Percentiles rank a stretch among this genome's conserved stretches.
These are phyloP conservation scores for Metarhizium sp. DNA, from an alignment of 2,329 filamentous ascomycete species.

Conservation along the genomic window DNA sequence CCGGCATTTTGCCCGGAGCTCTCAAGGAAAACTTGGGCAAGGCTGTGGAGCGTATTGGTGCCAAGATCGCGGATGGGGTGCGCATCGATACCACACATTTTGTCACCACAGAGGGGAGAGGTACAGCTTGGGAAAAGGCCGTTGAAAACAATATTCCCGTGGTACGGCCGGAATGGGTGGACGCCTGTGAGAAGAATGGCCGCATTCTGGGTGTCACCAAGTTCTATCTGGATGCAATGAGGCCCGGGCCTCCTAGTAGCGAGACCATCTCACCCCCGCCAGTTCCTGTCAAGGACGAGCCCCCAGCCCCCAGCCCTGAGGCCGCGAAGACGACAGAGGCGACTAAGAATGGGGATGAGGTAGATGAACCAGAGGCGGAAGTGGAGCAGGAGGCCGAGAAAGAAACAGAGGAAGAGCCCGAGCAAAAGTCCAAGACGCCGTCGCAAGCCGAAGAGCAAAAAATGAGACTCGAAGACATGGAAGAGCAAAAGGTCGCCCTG, in stretches of 20 bases:
- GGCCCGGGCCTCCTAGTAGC: constrained; percentile 32
- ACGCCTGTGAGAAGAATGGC: constrained; percentile 89
- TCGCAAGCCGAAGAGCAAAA: constrained; percentile 42
- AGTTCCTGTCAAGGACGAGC: constrained; percentile 17
- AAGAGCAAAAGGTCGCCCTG: constrained; percentile 43
- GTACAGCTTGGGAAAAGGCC: constrained; percentile 89
- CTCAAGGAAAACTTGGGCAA: constrained; percentile 62
- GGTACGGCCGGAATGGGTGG: constrained; percentile 92
- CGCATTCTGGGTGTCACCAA: constrained; percentile 89
- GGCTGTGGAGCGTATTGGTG: constrained; percentile 81
- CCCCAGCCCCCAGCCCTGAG: constrained; percentile 12
- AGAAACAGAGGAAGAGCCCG: constrained; percentile 14
- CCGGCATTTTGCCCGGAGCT: constrained; percentile 69
- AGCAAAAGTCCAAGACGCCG: constrained; percentile 26
- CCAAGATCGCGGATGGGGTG: constrained; percentile 80
- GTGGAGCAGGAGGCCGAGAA: constrained; percentile 1
- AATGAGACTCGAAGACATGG: constrained; percentile 43
- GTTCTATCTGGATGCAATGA: constrained; percentile 83
- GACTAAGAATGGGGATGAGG: constrained; percentile 11
- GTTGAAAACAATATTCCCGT: constrained; percentile 97
- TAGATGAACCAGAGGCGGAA: constrained; percentile 9
- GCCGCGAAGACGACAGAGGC: constrained; percentile 16
- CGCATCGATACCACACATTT: constrained; percentile 98
- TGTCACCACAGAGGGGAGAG: constrained; percentile 87
- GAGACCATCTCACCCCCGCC: constrained; percentile 22